phyloP scores from a whole-genome alignment of 352 stramenopile species.

The Phytophthora megakarya region DNA sequence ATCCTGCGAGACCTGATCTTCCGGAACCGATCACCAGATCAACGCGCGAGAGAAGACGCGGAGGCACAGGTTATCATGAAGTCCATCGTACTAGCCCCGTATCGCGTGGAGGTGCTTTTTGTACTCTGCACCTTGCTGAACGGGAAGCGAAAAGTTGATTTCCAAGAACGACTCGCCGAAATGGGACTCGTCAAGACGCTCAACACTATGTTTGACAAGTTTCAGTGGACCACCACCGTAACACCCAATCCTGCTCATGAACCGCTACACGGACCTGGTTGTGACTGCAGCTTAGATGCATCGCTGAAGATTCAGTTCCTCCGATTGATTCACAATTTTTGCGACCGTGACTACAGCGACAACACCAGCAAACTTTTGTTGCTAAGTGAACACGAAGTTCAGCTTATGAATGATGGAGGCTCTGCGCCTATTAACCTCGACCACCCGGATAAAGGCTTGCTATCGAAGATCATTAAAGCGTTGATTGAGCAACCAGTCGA shows the following conservation, averaged over 20 bases:
- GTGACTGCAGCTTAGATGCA: constrained; percentile 95
- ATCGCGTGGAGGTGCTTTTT: constrained; percentile 97
- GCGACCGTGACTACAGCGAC: constrained; percentile 92
- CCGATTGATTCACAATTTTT: constrained; percentile 96
- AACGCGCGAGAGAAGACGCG: constrained; percentile 64
- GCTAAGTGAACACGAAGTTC: constrained; percentile 69
- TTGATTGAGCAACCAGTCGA: constrained; percentile 92
- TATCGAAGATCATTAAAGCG: constrained; percentile 91
- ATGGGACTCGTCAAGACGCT: constrained; percentile 92
- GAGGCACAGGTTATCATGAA: constrained; percentile 91
- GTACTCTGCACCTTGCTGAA: constrained; percentile 96
- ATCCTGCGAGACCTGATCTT: constrained; percentile 81
- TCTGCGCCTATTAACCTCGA: constrained; percentile 59
- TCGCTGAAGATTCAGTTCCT: constrained; percentile 96
- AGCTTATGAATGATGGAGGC: constrained; percentile 53
- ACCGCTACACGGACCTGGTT: constrained; percentile 80
- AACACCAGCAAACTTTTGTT: constrained; percentile 84
- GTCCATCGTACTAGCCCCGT: constrained; percentile 90
- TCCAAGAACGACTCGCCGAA: constrained; percentile 86
- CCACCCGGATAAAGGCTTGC: constrained; percentile 80
- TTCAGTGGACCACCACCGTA: constrained; percentile 81
- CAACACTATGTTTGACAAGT: constrained; percentile 94
- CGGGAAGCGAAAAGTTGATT: constrained; percentile 93
- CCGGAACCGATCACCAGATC: constrained; percentile 54
- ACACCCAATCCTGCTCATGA: constrained; percentile 48